A percentile compares a stretch with the other conserved stretches of the same genome.
These are phyloP conservation scores for Neurospora sp. DNA, from an alignment of 495 filamentous ascomycete genomes.

Conservation along the genomic window DNA sequence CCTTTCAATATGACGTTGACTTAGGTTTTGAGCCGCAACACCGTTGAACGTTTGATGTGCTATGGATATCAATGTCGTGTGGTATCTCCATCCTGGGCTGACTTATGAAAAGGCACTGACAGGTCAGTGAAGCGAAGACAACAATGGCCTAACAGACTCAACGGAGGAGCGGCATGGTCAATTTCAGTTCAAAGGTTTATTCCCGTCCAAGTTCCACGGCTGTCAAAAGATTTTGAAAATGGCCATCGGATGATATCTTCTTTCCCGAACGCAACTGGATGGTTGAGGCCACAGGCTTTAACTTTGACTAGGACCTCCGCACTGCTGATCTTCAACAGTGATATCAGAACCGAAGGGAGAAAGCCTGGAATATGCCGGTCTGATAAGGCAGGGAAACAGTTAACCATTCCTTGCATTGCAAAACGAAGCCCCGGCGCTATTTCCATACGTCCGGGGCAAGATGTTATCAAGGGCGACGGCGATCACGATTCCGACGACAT, in stretches of 20 bases:
- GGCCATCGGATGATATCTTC: not conserved
- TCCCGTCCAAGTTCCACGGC: not conserved
- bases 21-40: not conserved
- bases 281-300: not conserved
- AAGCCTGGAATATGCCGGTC: not conserved
- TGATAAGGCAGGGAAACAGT: not conserved
- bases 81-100: not conserved
- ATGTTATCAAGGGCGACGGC: not conserved
- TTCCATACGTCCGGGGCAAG: not conserved
- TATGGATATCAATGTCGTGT: not conserved
- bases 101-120: not conserved
- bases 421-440: not conserved
- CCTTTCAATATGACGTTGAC: not conserved
- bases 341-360: not conserved
- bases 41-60: not conserved
- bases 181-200: not conserved
- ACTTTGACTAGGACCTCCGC: not conserved
- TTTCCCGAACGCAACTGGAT: not conserved
- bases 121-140: not conserved
- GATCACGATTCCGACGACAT: not conserved
- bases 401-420: not conserved
- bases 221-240: not conserved
- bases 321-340: not conserved
- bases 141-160: not conserved
- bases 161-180: not conserved